Evolutionary conservation across 2,329 filamentous ascomycete species (phyloP), one percentile per base, ranked within the genome.

Genomic region (Bipolaris oryzae): DNA sequence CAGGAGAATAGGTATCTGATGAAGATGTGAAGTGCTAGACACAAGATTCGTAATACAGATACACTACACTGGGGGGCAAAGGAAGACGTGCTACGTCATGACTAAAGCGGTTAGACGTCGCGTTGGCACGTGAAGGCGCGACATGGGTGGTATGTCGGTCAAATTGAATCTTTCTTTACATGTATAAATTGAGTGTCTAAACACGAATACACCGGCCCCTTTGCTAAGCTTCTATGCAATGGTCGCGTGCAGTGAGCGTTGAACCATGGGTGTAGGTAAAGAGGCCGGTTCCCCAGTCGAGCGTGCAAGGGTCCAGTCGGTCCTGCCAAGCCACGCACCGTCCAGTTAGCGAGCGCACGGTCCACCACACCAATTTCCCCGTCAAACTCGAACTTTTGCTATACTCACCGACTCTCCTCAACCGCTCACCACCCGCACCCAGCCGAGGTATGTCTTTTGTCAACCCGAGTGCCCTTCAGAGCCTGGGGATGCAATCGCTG

Each of bases 391-490:
- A 70, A 71, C 64, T 69, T 69, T 65, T 66, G 58, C 56, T 31
- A 56, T 53, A 50, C 50, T 48, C 43, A 56, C 59, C 55, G 61
- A n/a, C 50, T 38, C 62, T 49, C 49, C 57, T 53, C 65, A 57
- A 57, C 57, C 63, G 50, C 46, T 63, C 65, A 62, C 67, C 64
- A 64, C 54, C 64, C 58, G 64, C 64, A 64, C 61, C 61, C 61
- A 64, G 46, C 67, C 65, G 73, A 77, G 75, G 75, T 77, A 76
- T 75, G 75, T 75, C 53, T 46, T 49, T 50, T 47, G 47, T 46
- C 61, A 65, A 47, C 55, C 67, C 69, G 73, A 78, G 77, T 80
- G 78, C 78, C 78, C 78, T 81, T 82, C 79, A 80, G 79, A 79
- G 80, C 80, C 79, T 63, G 74, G 76, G 70, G 70, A 74, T 74